Evolutionary conservation across 495 filamentous ascomycete genomes (phyloP), one percentile per base, ranked within the genome.

Genomic region (Paragyromitra xinjiangensis): DNA sequence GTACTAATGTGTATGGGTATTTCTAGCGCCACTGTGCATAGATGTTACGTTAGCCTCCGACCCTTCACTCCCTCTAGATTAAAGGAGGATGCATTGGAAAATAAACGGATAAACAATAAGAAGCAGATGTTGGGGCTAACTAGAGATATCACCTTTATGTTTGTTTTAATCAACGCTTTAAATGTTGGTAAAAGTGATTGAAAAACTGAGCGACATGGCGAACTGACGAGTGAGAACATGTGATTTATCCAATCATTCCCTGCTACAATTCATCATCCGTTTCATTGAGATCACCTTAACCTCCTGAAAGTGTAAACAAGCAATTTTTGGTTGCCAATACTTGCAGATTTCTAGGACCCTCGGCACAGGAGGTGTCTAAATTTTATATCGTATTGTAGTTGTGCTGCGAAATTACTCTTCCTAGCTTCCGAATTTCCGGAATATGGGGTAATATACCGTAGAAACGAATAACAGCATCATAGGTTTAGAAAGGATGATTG

Each of bases 21-120:
- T 56, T 51, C 16, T 44, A 73, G 71, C 71, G 22, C 71, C 63
- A 3, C 14, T 56, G 6, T 73, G 63, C 40, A 65, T 73, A 12
- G 63, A 73, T 58, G 63, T 73, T 12, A 73, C 71, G 45, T 67
- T 73, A 29, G 71, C 63, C 19, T 73, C 62, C 3, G 71, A 73
- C 24, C 71, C 71, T 11, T 37, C 71, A 1, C 64, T 66, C 3
- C 62, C 71, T 58, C 42, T 73, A 16, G 50, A 53, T 9, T 42
- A 63, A 24, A 63, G n/a, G 11, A 3, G 11, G 44, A 16, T 39
- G 58, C 26, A 8, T 22, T 8, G 9, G 61, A 11, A 3, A 6
- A 34, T 1, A 34, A 34, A 34, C 29, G 29, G 29, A 34, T 2
- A 34, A 34, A 34, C 29, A 3, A 34, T 34, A 34, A 34, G 29